phyloP scores from a whole-genome alignment of 352 stramenopile species.

The Phytophthora kernoviae region DNA sequence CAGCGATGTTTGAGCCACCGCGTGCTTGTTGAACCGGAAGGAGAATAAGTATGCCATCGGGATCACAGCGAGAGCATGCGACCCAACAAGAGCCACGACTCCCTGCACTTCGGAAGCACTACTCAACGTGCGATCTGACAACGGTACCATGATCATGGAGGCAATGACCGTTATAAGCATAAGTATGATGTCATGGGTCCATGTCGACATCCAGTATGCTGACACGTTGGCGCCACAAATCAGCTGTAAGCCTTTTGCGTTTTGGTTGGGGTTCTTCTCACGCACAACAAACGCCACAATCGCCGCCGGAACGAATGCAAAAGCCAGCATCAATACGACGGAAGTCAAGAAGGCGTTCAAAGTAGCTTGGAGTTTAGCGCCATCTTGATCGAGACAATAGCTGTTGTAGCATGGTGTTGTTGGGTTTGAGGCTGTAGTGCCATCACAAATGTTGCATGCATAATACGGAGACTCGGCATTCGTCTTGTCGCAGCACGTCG shows the following conservation, averaged over 20 bases:
- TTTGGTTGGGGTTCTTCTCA: constrained; percentile 69
- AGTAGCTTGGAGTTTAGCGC: constrained; percentile 63
- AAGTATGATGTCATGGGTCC: constrained; percentile 57
- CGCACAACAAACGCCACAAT: constrained; percentile 69
- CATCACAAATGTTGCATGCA: constrained; percentile 41
- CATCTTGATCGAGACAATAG: constrained; percentile 52
- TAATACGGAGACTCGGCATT: constrained; percentile 51
- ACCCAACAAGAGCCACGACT: constrained; percentile 43
- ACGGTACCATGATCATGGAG: constrained; percentile 42
- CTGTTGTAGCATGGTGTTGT: constrained; percentile 45
- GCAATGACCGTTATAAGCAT: constrained; percentile 46
- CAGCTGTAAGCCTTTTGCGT: constrained; percentile 68
- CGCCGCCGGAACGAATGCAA: constrained; percentile 69
- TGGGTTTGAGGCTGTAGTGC: constrained; percentile 23
- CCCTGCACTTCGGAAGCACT: constrained; percentile 44
- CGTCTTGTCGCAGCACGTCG: constrained; percentile 44
- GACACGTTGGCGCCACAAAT: constrained; percentile 57
- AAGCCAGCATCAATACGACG: constrained; percentile 69
- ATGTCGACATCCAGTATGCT: constrained; percentile 69
- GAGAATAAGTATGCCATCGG: constrained; percentile 71
- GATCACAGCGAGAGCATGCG: constrained; percentile 53
- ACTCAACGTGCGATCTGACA: constrained; percentile 40
- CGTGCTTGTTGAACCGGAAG: constrained; percentile 64
- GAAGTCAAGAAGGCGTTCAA: constrained; percentile 68
- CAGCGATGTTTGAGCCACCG: constrained; percentile 64